A percentile compares a stretch with the other conserved stretches of the same genome.
Conservation (phyloP, 73 alveolate genomes). For the Paramecium pentaurelia region DNA sequence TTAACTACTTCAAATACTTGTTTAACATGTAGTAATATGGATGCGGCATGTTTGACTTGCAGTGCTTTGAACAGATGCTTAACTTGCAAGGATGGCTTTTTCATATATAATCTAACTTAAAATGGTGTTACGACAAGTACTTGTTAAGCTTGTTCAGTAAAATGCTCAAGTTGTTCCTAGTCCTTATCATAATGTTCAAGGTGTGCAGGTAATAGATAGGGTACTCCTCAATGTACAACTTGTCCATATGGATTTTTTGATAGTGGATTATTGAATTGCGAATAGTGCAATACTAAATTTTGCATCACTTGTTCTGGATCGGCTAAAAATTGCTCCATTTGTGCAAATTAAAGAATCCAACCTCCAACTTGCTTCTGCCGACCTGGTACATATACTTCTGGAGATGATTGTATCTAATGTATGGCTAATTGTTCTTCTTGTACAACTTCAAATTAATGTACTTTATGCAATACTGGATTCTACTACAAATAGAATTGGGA, state of each 20-base stretch:
- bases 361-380: neutral
- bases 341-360: neutral
- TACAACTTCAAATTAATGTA: neutral
- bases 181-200: neutral
- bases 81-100: neutral
- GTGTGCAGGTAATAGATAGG: neutral
- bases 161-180: neutral
- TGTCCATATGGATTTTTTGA: neutral
- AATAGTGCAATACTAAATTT: neutral
- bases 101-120: neutral
- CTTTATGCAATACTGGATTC: slow-evolving; percentile 3
- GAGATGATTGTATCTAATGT: neutral
- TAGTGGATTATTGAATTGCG: neutral
- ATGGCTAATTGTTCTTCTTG: slow-evolving; percentile 4
- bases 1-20: neutral
- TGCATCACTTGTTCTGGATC: neutral
- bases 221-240: neutral
- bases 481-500: neutral
- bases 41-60: neutral
- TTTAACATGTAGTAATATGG: neutral
- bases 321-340: neutral
- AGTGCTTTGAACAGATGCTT: neutral
- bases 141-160: neutral
- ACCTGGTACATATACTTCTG: neutral
- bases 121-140: neutral